phyloP scores from a whole-genome alignment of 345 rosid genomes.

The Gossypioides kirkii region DNA sequence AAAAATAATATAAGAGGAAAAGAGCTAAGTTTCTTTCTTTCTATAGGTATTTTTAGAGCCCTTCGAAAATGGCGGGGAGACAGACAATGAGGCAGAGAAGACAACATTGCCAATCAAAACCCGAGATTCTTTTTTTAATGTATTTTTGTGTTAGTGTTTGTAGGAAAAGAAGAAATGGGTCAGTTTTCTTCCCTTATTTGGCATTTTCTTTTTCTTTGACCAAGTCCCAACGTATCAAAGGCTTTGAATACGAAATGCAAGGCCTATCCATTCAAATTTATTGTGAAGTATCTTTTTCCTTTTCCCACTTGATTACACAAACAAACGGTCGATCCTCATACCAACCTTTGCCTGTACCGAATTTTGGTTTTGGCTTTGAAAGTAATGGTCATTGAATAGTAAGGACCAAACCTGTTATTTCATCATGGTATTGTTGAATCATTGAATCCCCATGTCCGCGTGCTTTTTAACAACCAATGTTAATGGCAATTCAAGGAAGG shows the following conservation, averaged over 20 bases:
- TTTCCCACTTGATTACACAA: not conserved
- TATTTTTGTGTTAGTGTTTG: not conserved
- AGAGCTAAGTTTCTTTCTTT: conserved; percentile 18
- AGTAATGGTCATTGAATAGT: not conserved
- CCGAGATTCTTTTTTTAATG: not conserved
- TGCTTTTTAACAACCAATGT: not conserved
- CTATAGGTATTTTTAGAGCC: conserved; percentile 5
- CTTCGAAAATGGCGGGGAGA: conserved; percentile 22
- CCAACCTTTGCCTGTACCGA: not conserved
- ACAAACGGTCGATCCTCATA: not conserved
- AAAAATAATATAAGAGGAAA: conserved; percentile 20
- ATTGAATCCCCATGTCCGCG: not conserved
- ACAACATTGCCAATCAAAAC: conserved; percentile 5
- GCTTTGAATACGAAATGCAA: conserved; percentile 10
- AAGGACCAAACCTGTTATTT: too few relatives aligned
- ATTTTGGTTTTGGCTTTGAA: not conserved
- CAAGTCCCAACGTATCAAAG: conserved; percentile 4
- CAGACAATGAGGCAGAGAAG: conserved; percentile 23
- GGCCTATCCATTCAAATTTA: conserved; percentile 15
- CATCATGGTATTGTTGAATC: not conserved
- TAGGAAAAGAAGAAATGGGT: conserved; percentile 3
- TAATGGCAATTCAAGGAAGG: not conserved
- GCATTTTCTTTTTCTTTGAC: conserved; percentile 17
- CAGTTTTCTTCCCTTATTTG: not conserved
- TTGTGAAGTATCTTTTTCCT: not conserved